Base-by-base conservation (phyloP, 352 stramenopile species). In the Phytophthora palmivora region DNA sequence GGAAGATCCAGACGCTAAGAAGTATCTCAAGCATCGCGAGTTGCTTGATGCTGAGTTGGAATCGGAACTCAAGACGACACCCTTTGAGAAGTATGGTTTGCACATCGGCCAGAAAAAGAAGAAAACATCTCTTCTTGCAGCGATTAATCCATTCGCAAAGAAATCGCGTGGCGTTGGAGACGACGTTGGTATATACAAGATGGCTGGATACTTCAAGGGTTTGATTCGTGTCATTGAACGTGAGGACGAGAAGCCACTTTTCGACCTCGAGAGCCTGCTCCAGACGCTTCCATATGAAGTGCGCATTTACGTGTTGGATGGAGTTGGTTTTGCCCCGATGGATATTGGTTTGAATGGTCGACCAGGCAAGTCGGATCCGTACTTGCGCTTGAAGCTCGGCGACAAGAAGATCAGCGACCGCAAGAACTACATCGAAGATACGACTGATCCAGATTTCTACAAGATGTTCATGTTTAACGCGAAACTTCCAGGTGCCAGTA, bases 371-470 rank as follows among this genome's bases (percentile, higher is more conserved):
- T 96, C 86, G 4, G 90, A 97, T 49, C 91, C 91, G 26, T 97
- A 97, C 63, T 51, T 98, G 43, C 74, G 80, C 10, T 63, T 97
- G 21, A 91, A 72, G 21, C 71, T 98, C 4, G 92, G 92, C 6
- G 91, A 96, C 46, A 67, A 93, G 26, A 94, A 87, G 48, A 66
- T 97, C 14, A 87, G 89, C 51, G 92, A 98, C 49, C 80, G 86
- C 48, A 94, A 97, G 50, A 98, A 97, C 68, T 96, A 89, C 60
- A 86, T 97, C 26, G 70, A 96, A 26, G 87, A 97, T 50, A 86
- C 87, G 6, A 91, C 80, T 1, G 82, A 96, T 32, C 87, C 88
- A 0, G 84, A 97, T 60, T 96, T 98, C 34, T 98, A 98, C 85
- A 97, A 96, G 69, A 85, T 91, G 73, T 92, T 88, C 49, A 61